Base-by-base conservation (phyloP, 2,329 filamentous ascomycete species). In the Pochonia chlamydosporia region DNA sequence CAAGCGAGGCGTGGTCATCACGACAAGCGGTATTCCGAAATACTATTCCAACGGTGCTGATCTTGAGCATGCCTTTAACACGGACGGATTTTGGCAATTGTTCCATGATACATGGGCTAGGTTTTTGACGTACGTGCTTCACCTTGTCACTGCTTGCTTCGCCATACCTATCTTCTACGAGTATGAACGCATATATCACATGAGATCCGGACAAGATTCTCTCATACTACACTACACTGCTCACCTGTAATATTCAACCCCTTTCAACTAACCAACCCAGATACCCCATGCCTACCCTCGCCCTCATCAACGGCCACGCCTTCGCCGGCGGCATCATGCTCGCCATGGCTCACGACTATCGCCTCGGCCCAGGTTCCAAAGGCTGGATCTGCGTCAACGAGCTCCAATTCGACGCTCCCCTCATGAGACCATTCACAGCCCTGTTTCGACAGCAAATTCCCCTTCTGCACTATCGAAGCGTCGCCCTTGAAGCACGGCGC, bases 1-100 rank as follows among this genome's bases (percentile, higher is more conserved):
- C 56, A 73, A 78, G 1, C 76, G 77, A 13, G 88, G 88, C 43
- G 86, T 91, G 7, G 74, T 93, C 14, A 71, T 91, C 49, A 92
- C 87, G 5, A 91, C 87, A 0, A 87, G 82, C 31, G 78, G 75
- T 40, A 85, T 91, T 49, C 63, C 71, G 42, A 92, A 92, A 60
- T 92, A 91, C 73, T 92, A 86, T 70, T 84, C 78, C 63, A 92
- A 92, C 67, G 88, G 88, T 0, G 75, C 92, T 13, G 86, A 92
- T 63, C 76, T 90, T 13, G 74, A 81, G 25, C 78, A 86, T 60
- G 84, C 81, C 13, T 58, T 73, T 25, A 63, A 66, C 24, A 79
- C 78, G 1, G 73, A 79, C 2, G 73, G 72, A 3, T 92, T 86
- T 70, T 79, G 81, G 57, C 67, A 78, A 9, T 72, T 72, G 44